Percentiles rank a stretch among this genome's conserved stretches.
These are phyloP conservation scores for Psidium friedrichsthalianum DNA, from an alignment of 345 rosid genomes.

Conservation along the genomic window DNA sequence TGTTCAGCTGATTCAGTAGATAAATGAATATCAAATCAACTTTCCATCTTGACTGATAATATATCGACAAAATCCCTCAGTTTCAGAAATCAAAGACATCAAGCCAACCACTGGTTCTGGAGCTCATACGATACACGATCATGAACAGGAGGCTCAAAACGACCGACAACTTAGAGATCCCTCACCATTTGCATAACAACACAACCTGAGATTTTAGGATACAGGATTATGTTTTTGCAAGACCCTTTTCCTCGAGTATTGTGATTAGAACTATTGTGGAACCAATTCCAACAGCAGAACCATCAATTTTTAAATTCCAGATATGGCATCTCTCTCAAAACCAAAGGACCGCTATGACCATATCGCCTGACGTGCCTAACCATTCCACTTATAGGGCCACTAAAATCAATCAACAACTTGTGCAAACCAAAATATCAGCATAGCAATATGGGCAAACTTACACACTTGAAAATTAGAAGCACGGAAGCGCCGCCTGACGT, in stretches of 20 bases:
- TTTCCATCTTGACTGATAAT: not conserved
- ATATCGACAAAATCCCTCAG: not conserved
- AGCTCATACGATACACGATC: not conserved
- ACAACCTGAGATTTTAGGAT: not conserved
- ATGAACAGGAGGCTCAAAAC: not conserved
- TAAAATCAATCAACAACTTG: not conserved
- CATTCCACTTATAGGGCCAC: not conserved
- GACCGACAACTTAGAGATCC: not conserved
- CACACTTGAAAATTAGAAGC: slow-evolving; percentile 99
- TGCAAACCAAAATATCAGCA: not conserved
- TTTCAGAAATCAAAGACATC: not conserved
- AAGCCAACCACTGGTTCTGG: not conserved
- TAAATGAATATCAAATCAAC: not conserved
- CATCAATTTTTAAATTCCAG: not conserved
- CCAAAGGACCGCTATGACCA: not conserved
- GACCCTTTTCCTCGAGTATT: not conserved
- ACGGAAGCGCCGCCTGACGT: slow-evolving; percentile 83
- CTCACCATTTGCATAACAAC: not conserved
- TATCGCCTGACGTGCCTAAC: not conserved
- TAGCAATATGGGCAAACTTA: slow-evolving; percentile 35
- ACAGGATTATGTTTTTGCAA: not conserved
- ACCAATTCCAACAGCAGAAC: not conserved
- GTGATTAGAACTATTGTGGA: not conserved
- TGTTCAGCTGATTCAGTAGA: not conserved
- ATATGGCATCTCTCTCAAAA: not conserved